Conservation (phyloP, 2,329 filamentous ascomycete genomes). For the Zymoseptoria pseudotritici region DNA sequence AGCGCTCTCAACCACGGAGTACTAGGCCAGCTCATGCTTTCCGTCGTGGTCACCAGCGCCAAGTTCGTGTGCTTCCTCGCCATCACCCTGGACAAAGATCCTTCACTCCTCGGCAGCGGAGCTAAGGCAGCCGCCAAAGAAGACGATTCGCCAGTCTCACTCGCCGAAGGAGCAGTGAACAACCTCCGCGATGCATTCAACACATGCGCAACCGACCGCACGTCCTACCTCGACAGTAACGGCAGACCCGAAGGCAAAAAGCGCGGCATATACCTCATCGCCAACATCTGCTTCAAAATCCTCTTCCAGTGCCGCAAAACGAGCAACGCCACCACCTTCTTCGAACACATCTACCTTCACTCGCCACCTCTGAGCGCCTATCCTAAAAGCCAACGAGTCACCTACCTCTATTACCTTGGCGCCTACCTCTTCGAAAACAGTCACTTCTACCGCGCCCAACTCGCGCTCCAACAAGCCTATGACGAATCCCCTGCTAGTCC, state of each 20-base stretch:
- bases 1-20: conserved; percentile 72
- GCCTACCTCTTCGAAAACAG: conserved; percentile 81
- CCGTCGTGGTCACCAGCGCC: conserved; percentile 75
- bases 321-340: conserved; percentile 77
- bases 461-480: conserved; percentile 73
- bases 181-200: conserved; percentile 87
- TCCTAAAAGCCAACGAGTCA: conserved; percentile 78
- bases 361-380: conserved; percentile 76
- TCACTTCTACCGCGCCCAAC: conserved; percentile 69
- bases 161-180: conserved; percentile 82
- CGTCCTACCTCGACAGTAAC: conserved; percentile 46
- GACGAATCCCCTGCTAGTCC: conserved; percentile 54
- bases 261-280: conserved; percentile 81
- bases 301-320: conserved; percentile 83
- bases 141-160: conserved; percentile 58
- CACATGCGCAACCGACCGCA: conserved; percentile 76
- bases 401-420: conserved; percentile 90
- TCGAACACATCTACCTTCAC: conserved; percentile 76
- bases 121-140: conserved; percentile 28
- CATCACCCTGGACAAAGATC: conserved; percentile 72
- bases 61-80: conserved; percentile 74
- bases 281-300: conserved; percentile 81
- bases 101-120: conserved; percentile 65
- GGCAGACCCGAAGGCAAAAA: conserved; percentile 75
- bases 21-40: conserved; percentile 73